Evolutionary conservation across 495 filamentous ascomycete species (phyloP), one percentile per base, ranked within the genome.

Genomic region (Melanomma pulvis-pyrius): DNA sequence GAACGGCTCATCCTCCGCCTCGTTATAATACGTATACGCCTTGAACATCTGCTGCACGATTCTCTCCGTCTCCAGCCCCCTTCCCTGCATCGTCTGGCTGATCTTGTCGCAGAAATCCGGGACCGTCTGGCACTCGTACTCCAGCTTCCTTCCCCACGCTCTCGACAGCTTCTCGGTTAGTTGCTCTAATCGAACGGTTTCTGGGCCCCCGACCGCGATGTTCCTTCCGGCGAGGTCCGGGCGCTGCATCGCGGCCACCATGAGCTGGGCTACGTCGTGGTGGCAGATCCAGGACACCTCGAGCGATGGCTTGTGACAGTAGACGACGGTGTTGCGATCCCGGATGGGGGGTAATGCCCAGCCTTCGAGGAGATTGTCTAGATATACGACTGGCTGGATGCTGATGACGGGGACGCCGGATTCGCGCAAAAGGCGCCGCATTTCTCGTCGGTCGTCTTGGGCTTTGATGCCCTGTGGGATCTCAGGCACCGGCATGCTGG

Each of bases 91-190:
- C 25, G 66, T 64, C 66, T 59, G 30, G 29, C 59, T 59, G 36
- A 69, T 69, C 66, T 69, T 69, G n/a, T 69, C 66, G 26, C 66
- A 69, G 24, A 69, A 69, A 39, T 69, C 66, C 13, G 44, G 34
- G 15, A 69, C 66, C 2, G 66, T 69, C 60, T 64, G 66, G 32
- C 54, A 57, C 66, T 69, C 66, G 32, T 63, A 69, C 9, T 59
- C 28, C 52, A 69, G 25, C 17, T 69, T 39, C 32, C 47, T 50
- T 5, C 49, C 51, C 60, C 66, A 69, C 32, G 66, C 59, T 3
- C 32, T 30, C 13, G 52, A 59, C 19, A 69, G 34, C 30, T 69
- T 64, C 24, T 25, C 52, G 12, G 66, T 44, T 22, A 63, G 47
- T 34, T 69, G 26, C 19, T 22, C 7, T 5, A 63, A 46, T 1